Conservation (phyloP, 2,329 filamentous ascomycete genomes). For the Penicillium italicum region DNA sequence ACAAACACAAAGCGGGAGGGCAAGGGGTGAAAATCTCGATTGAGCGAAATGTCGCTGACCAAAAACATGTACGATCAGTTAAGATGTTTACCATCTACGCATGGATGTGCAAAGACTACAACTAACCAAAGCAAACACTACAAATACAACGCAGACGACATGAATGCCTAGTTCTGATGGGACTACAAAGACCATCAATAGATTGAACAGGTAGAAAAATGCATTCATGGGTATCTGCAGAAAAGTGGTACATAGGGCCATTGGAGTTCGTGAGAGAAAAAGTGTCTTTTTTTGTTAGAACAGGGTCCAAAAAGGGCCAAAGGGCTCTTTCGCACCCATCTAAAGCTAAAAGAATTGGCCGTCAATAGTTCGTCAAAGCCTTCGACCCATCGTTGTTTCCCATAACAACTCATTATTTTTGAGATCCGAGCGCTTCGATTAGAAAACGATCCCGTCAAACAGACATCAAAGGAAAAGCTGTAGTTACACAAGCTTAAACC, state of each 20-base stretch:
- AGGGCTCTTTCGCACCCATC: constrained; percentile 29
- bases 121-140: not conserved
- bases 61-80: too few species aligned
- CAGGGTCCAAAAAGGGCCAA: constrained; percentile 23
- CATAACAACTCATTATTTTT: constrained; percentile 23
- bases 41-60: not conserved
- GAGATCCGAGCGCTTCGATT: constrained; percentile 21
- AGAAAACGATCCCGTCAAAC: constrained; percentile 26
- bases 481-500: constrained; percentile 64
- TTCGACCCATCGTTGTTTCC: constrained; percentile 24
- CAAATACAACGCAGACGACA: constrained; percentile 17
- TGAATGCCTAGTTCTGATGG: constrained; percentile 23
- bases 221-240: constrained; percentile 43
- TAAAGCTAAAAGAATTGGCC: constrained; percentile 33
- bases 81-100: not conserved
- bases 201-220: constrained; percentile 30
- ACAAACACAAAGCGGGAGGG: not conserved
- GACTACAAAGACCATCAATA: constrained; percentile 13
- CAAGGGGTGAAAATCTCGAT: not conserved
- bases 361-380: constrained; percentile 30
- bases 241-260: constrained; percentile 30
- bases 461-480: constrained; percentile 17
- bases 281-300: constrained; percentile 29
- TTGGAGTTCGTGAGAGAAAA: constrained; percentile 23
- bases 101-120: not conserved